Evolutionary conservation across 441 rosid genomes (phyloP).

Genomic region (Adansonia grandidieri): DNA sequence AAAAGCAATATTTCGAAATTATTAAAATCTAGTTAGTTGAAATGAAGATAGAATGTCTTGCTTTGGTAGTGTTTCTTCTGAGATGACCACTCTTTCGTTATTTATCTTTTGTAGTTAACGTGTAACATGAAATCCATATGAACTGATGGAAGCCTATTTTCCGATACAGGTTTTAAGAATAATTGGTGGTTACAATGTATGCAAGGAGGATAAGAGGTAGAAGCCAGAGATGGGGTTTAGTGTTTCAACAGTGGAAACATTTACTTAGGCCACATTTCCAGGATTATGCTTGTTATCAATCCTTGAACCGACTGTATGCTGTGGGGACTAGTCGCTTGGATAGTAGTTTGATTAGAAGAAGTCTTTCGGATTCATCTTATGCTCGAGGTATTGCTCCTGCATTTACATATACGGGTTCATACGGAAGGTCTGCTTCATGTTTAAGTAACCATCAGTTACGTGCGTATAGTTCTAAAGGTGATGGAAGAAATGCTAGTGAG

Average conservation of each 20-base stretch:
- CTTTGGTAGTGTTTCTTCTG: neutral
- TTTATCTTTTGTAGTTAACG: slow-evolving; percentile 9
- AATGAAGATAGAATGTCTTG: neutral
- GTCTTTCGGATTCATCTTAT: slow-evolving; percentile 40
- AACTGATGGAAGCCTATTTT: neutral
- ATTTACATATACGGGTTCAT: slow-evolving; percentile 31
- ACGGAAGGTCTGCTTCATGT: slow-evolving; percentile 32
- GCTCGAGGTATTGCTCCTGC: slow-evolving; percentile 34
- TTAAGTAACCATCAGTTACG: slow-evolving; percentile 49
- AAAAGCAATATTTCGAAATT: neutral
- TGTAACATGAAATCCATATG: neutral
- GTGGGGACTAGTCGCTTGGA: slow-evolving; percentile 31
- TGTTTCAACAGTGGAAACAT: slow-evolving; percentile 53
- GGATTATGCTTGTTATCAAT: slow-evolving; percentile 38
- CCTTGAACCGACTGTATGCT: slow-evolving; percentile 32
- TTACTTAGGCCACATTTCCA: slow-evolving; percentile 41
- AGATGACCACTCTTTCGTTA: slow-evolving; percentile 1
- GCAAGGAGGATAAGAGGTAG: slow-evolving; percentile 57
- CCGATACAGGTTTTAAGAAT: slow-evolving; percentile 18
- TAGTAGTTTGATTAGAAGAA: slow-evolving; percentile 44
- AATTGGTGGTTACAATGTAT: slow-evolving; percentile 61
- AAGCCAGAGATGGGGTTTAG: slow-evolving; percentile 58
- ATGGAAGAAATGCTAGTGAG: slow-evolving; percentile 81
- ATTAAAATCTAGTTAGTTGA: neutral
- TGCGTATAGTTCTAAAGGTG: slow-evolving; percentile 73